Evolutionary conservation across 495 filamentous ascomycete species (phyloP).

Genomic region (Parathielavia appendiculata): DNA sequence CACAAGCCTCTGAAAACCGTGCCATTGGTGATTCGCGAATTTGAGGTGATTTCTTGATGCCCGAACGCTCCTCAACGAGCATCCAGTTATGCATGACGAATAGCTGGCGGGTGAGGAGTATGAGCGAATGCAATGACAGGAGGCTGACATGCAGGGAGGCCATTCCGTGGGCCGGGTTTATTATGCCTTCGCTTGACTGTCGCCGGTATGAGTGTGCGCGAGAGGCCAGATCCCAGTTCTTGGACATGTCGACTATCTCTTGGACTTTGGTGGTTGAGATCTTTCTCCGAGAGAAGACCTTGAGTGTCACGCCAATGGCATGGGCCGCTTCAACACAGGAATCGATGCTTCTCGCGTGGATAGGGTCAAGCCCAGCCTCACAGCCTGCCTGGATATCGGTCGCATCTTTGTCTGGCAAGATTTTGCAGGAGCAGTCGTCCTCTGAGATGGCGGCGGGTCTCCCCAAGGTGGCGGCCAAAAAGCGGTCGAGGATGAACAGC

Average conservation of each 20-base stretch:
- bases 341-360: constrained; percentile 43
- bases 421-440: constrained; percentile 51
- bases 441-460: constrained; percentile 57
- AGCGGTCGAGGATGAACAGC: constrained; percentile 57
- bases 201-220: constrained; percentile 45
- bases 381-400: constrained; percentile 41
- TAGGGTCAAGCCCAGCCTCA: constrained; percentile 11
- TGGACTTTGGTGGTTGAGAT: constrained; percentile 63
- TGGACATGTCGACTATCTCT: constrained; percentile 56
- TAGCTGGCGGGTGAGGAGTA: constrained; percentile 67
- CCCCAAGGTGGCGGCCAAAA: constrained; percentile 54
- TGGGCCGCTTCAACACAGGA: constrained; percentile 53
- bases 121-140: constrained; percentile 67
- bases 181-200: constrained; percentile 41
- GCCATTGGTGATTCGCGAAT: constrained; percentile 46
- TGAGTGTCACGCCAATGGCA: constrained; percentile 62
- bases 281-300: constrained; percentile 64
- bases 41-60: constrained; percentile 26
- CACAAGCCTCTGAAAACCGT: constrained; percentile 64
- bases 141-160: constrained; percentile 63
- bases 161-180: constrained; percentile 51
- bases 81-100: constrained; percentile 50
- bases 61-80: constrained; percentile 30
- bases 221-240: constrained; percentile 45
- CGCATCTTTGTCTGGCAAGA: constrained; percentile 35